These are phyloP conservation scores for Thermothielavioides terrestris DNA, from an alignment of 495 filamentous ascomycete species.

Conservation along the genomic window DNA sequence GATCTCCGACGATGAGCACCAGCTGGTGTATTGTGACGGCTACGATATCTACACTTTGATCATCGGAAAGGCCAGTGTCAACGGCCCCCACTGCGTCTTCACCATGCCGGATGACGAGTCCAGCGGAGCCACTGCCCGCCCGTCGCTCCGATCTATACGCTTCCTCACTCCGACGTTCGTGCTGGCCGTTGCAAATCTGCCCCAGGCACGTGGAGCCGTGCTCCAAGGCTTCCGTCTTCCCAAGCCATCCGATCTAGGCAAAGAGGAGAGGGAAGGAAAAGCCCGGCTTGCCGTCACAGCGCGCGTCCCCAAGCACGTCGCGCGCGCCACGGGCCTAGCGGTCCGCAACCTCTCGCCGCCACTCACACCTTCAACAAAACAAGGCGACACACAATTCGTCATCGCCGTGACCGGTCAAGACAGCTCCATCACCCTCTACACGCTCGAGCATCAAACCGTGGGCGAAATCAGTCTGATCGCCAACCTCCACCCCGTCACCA, in stretches of 20 bases:
- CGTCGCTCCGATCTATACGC: slow-evolving; percentile 57
- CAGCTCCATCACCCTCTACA: slow-evolving; percentile 67
- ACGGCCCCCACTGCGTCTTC: slow-evolving; percentile 52
- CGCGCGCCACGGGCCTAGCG: slow-evolving; percentile 60
- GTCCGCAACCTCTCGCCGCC: slow-evolving; percentile 55
- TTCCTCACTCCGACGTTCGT: slow-evolving; percentile 72
- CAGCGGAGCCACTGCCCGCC: slow-evolving; percentile 41
- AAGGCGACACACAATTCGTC: slow-evolving; percentile 60
- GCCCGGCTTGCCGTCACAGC: slow-evolving; percentile 35
- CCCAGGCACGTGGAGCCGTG: slow-evolving; percentile 39
- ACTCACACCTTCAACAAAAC: slow-evolving; percentile 31
- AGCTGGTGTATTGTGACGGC: slow-evolving; percentile 72
- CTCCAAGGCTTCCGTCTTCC: slow-evolving; percentile 45
- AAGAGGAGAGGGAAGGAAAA: slow-evolving; percentile 26
- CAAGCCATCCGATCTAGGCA: slow-evolving; percentile 13
- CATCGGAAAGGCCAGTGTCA: slow-evolving; percentile 40
- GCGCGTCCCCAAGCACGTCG: slow-evolving; percentile 35
- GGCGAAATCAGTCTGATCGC: slow-evolving; percentile 42
- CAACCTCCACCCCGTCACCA: slow-evolving; percentile 52
- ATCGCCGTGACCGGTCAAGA: slow-evolving; percentile 80
- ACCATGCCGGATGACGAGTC: slow-evolving; percentile 44
- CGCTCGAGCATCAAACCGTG: slow-evolving; percentile 50
- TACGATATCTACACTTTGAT: slow-evolving; percentile 57
- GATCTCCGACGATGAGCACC: slow-evolving; percentile 50
- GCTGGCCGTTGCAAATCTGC: slow-evolving; percentile 50